Evolutionary conservation across 768 basidiomycete genomes (phyloP).

Genomic region (Phanerochaete sordida): DNA sequence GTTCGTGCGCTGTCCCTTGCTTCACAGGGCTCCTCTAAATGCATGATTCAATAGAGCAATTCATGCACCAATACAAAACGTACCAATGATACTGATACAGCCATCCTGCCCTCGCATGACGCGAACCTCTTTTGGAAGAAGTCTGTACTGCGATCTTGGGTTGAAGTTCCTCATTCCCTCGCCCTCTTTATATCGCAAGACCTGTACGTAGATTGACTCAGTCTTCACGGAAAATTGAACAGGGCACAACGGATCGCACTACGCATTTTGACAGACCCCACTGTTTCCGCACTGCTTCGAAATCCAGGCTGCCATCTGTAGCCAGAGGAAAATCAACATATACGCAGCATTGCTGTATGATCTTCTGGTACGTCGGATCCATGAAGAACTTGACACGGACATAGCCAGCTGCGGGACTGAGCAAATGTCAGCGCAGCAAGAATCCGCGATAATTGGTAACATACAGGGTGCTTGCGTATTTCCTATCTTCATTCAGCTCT

Average conservation of each 20-base stretch:
- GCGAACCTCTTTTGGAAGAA: neutral
- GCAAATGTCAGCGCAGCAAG: neutral
- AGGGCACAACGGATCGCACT: no score
- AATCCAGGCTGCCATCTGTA: neutral
- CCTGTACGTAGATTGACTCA: neutral
- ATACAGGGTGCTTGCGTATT: no score
- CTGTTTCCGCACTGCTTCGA: neutral
- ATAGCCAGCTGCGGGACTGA: neutral
- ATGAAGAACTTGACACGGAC: constrained; percentile 3
- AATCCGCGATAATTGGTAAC: no score
- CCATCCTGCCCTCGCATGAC: constrained; percentile 2
- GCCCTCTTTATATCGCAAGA: neutral
- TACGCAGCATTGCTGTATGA: neutral
- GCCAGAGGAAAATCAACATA: neutral
- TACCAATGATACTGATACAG: constrained; percentile 5
- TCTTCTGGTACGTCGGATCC: neutral
- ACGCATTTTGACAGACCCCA: constrained; percentile 2
- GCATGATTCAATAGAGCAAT: neutral
- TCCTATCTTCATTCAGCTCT: neutral
- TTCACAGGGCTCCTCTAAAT: neutral
- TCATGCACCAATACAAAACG: neutral
- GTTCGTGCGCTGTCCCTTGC: neutral
- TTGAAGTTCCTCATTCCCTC: neutral
- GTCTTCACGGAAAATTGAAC: no score
- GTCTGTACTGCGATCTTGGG: neutral